A percentile compares a stretch with the other conserved stretches of the same genome.
Evolutionary conservation across 1,139 yeast species (phyloP).

Genomic region (Candida sanyaensis): DNA sequence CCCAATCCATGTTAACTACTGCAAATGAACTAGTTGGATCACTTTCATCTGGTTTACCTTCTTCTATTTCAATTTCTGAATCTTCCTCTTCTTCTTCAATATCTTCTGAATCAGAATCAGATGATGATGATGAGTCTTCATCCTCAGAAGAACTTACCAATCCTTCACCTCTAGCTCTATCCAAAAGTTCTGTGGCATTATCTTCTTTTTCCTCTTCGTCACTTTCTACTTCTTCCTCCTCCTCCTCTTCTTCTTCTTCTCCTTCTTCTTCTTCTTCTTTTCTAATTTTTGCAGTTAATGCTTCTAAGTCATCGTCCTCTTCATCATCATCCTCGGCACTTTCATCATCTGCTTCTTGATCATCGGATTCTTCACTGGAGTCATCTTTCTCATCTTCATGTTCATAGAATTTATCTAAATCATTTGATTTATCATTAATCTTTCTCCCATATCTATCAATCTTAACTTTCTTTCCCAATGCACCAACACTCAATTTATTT

Average conservation of each 20-base stretch:
- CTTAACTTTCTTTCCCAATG: constrained; percentile 51
- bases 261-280: constrained; percentile 26
- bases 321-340: constrained; percentile 21
- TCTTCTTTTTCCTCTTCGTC: constrained; percentile 19
- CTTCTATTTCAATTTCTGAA: constrained; percentile 57
- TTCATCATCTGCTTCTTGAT: constrained; percentile 20
- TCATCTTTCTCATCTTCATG: constrained; percentile 37
- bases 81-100: constrained; percentile 42
- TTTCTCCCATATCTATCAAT: constrained; percentile 89
- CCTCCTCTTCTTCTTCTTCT: too few species aligned
- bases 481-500: constrained; percentile 54
- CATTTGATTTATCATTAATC: constrained; percentile 39
- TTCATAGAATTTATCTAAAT: constrained; percentile 65
- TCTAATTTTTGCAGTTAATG: constrained; percentile 13
- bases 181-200: constrained; percentile 26
- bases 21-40: constrained; percentile 85
- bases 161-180: constrained; percentile 73
- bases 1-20: constrained; percentile 98
- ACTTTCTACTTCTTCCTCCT: too few species aligned
- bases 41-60: constrained; percentile 70
- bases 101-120: constrained; percentile 32
- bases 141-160: constrained; percentile 26
- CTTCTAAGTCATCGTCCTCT: constrained; percentile 21
- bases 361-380: constrained; percentile 19
- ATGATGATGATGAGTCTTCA: constrained; percentile 23